phyloP scores from a whole-genome alignment of 192 early-diverging fungal genomes.

The Coemansia sp. region DNA sequence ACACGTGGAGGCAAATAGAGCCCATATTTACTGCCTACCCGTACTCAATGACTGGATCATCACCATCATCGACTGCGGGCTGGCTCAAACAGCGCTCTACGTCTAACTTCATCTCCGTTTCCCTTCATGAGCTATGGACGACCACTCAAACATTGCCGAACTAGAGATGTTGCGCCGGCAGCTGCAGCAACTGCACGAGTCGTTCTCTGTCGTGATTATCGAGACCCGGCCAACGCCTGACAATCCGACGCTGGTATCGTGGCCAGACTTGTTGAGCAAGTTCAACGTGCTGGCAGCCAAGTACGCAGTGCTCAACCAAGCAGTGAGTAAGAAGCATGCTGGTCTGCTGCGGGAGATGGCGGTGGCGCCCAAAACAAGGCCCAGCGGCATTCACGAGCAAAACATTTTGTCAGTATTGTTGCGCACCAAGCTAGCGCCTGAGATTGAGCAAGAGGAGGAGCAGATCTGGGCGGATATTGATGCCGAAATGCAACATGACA shows the following conservation, averaged over 20 bases:
- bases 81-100: not conserved
- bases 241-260: slow-evolving; percentile 40
- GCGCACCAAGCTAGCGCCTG: slow-evolving; percentile 56
- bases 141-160: slow-evolving; percentile 42
- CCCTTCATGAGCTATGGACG: slow-evolving; percentile 1
- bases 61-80: not conserved
- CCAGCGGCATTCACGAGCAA: slow-evolving; percentile 50
- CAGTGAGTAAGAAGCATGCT: slow-evolving; percentile 39
- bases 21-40: not conserved
- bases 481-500: slow-evolving; percentile 29
- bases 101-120: not conserved
- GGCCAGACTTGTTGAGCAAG: slow-evolving; percentile 58
- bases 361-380: slow-evolving; percentile 45
- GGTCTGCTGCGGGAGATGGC: slow-evolving; percentile 42
- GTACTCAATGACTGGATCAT: not conserved
- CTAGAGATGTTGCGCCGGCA: slow-evolving; percentile 56
- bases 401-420: slow-evolving; percentile 54
- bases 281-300: slow-evolving; percentile 57
- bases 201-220: slow-evolving; percentile 43
- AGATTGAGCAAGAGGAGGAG: slow-evolving; percentile 56
- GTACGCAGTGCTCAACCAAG: slow-evolving; percentile 50
- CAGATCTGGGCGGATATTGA: slow-evolving; percentile 39
- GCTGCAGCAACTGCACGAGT: slow-evolving; percentile 57
- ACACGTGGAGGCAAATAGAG: not conserved
- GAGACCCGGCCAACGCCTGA: slow-evolving; percentile 53